A percentile compares a stretch with the other conserved stretches of the same genome.
Evolutionary conservation across 345 rosid species (phyloP).

Genomic region (Odontarrhena argentea): DNA sequence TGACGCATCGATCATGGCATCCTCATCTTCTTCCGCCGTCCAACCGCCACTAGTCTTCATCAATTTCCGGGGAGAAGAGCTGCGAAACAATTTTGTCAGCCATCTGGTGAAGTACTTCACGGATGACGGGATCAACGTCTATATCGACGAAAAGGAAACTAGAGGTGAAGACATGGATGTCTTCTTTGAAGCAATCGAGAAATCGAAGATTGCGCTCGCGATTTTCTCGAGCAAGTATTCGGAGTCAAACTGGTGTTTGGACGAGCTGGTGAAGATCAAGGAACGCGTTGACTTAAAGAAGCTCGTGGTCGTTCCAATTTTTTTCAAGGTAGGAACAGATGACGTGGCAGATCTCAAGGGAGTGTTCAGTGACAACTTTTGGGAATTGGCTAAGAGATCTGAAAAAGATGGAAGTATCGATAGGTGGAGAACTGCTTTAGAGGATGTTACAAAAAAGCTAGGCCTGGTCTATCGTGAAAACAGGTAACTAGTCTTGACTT

Average conservation of each 20-base stretch:
- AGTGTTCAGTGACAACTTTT: neutral
- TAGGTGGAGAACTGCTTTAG: conserved; percentile 15
- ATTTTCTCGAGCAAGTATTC: conserved; percentile 14
- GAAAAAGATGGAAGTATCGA: neutral
- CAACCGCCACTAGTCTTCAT: conserved; percentile 19
- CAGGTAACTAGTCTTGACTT: conserved; percentile 1
- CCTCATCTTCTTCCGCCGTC: neutral
- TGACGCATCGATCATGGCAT: neutral
- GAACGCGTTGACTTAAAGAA: neutral
- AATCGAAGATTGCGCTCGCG: neutral
- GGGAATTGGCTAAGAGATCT: neutral
- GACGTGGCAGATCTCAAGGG: conserved; percentile 15
- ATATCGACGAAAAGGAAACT: neutral
- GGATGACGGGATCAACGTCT: conserved; percentile 16
- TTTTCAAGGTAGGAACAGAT: conserved; percentile 13
- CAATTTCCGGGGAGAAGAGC: conserved; percentile 19
- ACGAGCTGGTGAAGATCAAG: conserved; percentile 31
- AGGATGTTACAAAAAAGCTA: neutral
- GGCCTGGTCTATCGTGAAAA: neutral
- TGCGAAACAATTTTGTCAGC: conserved; percentile 18
- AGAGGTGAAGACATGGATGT: conserved; percentile 1
- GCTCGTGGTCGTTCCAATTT: conserved; percentile 22
- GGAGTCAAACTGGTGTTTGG: neutral
- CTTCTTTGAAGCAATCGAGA: neutral
- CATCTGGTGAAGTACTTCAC: conserved; percentile 17